Base-by-base conservation (phyloP, 2,329 filamentous ascomycete genomes). In the Diaporthe sp. region DNA sequence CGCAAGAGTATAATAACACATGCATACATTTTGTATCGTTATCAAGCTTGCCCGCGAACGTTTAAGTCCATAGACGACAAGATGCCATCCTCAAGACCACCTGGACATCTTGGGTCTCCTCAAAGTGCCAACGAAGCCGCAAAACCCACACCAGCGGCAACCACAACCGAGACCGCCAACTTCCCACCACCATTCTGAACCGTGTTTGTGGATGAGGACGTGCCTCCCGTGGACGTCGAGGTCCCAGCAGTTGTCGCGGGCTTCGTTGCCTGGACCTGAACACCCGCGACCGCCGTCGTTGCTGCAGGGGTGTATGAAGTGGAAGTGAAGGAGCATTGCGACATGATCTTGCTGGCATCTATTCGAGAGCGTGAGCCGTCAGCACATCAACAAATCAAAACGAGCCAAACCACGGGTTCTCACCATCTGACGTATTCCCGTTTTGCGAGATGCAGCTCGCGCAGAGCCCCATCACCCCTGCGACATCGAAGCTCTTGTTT, bases 261-360 rank as follows among this genome's bases (percentile, higher is more conserved):
- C 37, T 61, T 44, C 6, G 58, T 61, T 8, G 58, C 58, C 58
- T 61, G 58, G 22, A 61, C 58, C n/a, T 61, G 58, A 61, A 61
- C n/a, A 25, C 58, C 58, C 6, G 37, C 58, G 5, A 61, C 37
- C 13, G 37, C 58, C 3, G 34, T 61, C n/a, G 58, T 42, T 17
- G 58, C 58, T 28, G 37, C 37, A 17, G 58, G 58, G 3, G 58
- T 61, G 13, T 61, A 61, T 2, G 58, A 42, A 42, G 58, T 61
- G 13, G 58, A 61, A 25, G 58, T 61, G 37, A 61, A 61, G 7
- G 58, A 61, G 58, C 58, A 61, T 17, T 61, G 58, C 12, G 58
- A 61, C 58, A 61, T 61, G 58, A 61, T 61, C 58, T 61, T 61
- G n/a, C 58, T 61, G 58, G 58, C 58, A 61, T 61, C 58, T 61